Conservation (phyloP, 2,329 filamentous ascomycete species). For the Fusarium burgessii region DNA sequence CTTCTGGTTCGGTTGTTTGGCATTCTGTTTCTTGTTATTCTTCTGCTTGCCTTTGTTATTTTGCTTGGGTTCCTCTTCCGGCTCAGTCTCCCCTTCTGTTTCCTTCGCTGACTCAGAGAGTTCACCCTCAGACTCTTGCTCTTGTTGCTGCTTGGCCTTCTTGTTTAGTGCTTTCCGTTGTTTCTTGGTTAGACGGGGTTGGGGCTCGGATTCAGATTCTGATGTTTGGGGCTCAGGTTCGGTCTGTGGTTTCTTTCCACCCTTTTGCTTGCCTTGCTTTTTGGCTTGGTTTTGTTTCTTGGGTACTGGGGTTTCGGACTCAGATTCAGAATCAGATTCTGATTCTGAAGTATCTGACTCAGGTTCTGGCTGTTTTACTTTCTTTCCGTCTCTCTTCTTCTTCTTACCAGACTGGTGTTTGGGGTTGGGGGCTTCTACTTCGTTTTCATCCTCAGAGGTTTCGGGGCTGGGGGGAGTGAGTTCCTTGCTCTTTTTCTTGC, state of each 20-base stretch:
- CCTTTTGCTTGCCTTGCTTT: slow-evolving; percentile 33
- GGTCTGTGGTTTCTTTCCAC: slow-evolving; percentile 7
- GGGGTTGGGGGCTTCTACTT: slow-evolving; percentile 31
- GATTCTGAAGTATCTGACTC: slow-evolving; percentile 44
- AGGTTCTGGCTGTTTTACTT: slow-evolving; percentile 37
- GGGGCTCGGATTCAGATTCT: slow-evolving; percentile 21
- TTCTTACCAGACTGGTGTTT: slow-evolving; percentile 38
- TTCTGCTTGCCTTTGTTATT: slow-evolving; percentile 27
- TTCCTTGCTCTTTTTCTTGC: slow-evolving; percentile 34
- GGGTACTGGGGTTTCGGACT: slow-evolving; percentile 11
- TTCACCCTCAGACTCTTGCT: slow-evolving; percentile 29
- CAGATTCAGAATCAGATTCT: slow-evolving; percentile 35
- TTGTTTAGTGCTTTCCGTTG: slow-evolving; percentile 24
- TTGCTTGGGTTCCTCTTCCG: slow-evolving; percentile 16
- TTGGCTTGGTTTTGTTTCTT: slow-evolving; percentile 34
- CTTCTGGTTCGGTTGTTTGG: slow-evolving; percentile 19
- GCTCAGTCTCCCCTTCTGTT: slow-evolving; percentile 27
- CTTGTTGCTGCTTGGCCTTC: slow-evolving; percentile 14
- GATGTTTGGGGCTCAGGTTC: slow-evolving; percentile 28
- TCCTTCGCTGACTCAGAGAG: slow-evolving; percentile 28
- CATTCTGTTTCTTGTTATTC: slow-evolving; percentile 23
- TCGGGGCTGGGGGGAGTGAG: slow-evolving; percentile 12
- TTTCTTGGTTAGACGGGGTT: slow-evolving; percentile 35
- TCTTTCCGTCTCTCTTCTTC: slow-evolving; percentile 39
- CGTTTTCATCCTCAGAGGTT: slow-evolving; percentile 32